Percentiles rank a stretch among this genome's conserved stretches.
Evolutionary conservation across 2,329 filamentous ascomycete genomes (phyloP).

Genomic region (Penicillium sp.): DNA sequence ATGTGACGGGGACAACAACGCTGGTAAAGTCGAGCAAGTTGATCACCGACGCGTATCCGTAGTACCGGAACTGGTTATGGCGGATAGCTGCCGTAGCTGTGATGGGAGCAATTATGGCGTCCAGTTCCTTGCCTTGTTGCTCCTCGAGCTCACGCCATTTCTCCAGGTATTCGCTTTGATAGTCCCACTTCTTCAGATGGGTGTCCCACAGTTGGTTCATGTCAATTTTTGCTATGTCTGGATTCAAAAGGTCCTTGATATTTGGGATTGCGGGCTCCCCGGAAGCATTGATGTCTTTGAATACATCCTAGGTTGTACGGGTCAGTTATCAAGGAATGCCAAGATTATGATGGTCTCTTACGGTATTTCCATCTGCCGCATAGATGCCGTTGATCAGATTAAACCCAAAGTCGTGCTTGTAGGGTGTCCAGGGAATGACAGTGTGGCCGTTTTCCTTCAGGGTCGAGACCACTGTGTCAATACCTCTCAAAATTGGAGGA

Average conservation of each 20-base stretch:
- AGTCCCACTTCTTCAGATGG: constrained; percentile 31
- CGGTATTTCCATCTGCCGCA: constrained; percentile 33
- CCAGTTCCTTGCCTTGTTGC: constrained; percentile 28
- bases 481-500: constrained; percentile 39
- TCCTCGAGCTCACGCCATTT: constrained; percentile 28
- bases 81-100: constrained; percentile 42
- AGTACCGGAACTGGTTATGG: constrained; percentile 43
- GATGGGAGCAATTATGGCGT: constrained; percentile 45
- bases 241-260: constrained; percentile 30
- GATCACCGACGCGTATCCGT: constrained; percentile 40
- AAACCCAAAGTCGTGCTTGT: constrained; percentile 31
- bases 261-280: constrained; percentile 45
- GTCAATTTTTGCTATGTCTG: constrained; percentile 9
- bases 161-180: constrained; percentile 38
- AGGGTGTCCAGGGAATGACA: constrained; percentile 35
- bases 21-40: constrained; percentile 47
- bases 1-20: constrained; percentile 50
- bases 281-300: constrained; percentile 28
- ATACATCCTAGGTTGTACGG: constrained; percentile 29
- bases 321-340: neutral
- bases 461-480: constrained; percentile 29
- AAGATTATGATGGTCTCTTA: constrained; percentile 9
- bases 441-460: constrained; percentile 33
- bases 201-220: constrained; percentile 18
- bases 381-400: constrained; percentile 31